Conservation (phyloP, 306 rosid species). For the Clitoria ternatea region DNA sequence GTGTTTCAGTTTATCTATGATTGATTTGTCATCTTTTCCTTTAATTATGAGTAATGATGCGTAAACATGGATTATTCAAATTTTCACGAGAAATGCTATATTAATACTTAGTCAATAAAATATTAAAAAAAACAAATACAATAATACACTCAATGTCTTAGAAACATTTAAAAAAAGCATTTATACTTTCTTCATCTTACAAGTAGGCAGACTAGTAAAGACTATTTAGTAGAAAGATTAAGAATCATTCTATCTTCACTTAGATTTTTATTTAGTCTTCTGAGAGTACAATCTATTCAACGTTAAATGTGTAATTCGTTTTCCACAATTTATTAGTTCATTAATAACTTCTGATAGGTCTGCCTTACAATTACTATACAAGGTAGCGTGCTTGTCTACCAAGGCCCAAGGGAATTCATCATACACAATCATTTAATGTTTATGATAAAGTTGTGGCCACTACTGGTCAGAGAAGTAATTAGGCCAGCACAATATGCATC, state of each 20-base stretch:
- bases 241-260: too few species aligned
- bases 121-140: too few species aligned
- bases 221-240: too few species aligned
- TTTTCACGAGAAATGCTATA: too few species aligned
- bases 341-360: neutral
- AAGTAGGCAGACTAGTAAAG: too few species aligned
- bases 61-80: neutral
- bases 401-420: neutral
- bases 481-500: neutral
- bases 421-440: slow-evolving; percentile 1
- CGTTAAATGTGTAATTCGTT: neutral
- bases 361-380: neutral
- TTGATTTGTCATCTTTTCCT: neutral
- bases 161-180: too few species aligned
- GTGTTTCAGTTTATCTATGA: neutral
- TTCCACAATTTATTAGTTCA: neutral
- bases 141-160: too few species aligned
- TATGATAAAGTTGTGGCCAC: neutral
- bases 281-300: neutral
- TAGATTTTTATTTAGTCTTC: neutral
- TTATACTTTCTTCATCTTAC: too few species aligned
- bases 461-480: neutral
- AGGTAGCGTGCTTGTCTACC: neutral
- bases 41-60: neutral
- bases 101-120: too few species aligned